Conservation (phyloP, 345 rosid genomes). For the Moricandia moricandioides region DNA sequence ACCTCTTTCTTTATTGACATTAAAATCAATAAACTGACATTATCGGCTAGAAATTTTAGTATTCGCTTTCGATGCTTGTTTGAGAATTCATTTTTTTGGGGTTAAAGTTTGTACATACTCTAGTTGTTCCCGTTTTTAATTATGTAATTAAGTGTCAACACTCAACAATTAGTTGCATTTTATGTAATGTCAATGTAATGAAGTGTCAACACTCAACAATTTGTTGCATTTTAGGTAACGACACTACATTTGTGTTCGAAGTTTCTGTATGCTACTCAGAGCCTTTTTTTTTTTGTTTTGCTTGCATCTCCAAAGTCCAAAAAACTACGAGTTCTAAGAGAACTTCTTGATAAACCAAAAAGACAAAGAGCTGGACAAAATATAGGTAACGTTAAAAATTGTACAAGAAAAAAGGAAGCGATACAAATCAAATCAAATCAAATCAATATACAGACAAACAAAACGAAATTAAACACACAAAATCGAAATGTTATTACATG, state of each 20-base stretch:
- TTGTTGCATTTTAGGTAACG: not conserved
- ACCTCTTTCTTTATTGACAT: not conserved
- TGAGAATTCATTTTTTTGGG: not conserved
- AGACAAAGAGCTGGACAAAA: not conserved
- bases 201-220: no score
- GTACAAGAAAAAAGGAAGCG: no score
- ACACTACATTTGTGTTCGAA: not conserved
- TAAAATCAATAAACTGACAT: not conserved
- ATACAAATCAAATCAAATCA: constrained; percentile 17
- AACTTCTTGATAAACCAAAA: not conserved
- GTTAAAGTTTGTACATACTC: not conserved
- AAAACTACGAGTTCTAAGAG: not conserved
- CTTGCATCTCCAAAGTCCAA: not conserved
- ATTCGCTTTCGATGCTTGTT: not conserved
- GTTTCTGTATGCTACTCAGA: not conserved
- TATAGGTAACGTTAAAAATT: not conserved
- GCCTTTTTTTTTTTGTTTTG: not conserved
- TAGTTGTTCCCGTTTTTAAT: not conserved
- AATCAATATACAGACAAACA: constrained; percentile 26
- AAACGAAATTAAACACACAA: constrained; percentile 19
- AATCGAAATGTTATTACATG: constrained; percentile 12
- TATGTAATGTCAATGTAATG: no score
- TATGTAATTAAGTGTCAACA: no score
- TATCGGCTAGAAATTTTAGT: no score
- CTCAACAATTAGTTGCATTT: no score